phyloP scores from a whole-genome alignment of 345 rosid genomes.

The Leavenworthia alabamica region DNA sequence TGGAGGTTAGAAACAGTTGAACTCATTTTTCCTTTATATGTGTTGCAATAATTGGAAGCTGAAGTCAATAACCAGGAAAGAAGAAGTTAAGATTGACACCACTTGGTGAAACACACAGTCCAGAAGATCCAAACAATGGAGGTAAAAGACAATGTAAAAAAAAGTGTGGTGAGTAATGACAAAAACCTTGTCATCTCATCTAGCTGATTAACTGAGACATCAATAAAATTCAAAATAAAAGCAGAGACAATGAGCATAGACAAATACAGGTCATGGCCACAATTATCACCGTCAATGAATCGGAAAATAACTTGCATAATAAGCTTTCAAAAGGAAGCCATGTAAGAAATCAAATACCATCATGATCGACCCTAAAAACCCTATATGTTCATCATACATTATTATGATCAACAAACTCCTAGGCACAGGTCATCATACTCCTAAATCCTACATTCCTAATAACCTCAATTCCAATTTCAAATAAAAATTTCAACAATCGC shows the following conservation, averaged over 20 bases:
- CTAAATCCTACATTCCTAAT: conserved; percentile 9
- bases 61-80: conserved; percentile 5
- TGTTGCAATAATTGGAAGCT: conserved; percentile 19
- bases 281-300: not conserved
- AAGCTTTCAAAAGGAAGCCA: not conserved
- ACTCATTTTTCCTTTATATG: conserved; percentile 39
- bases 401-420: conserved; percentile 10
- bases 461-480: conserved; percentile 8
- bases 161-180: not conserved
- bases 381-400: conserved; percentile 6
- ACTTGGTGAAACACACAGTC: not conserved
- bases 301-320: not conserved
- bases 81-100: not conserved
- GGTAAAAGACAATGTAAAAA: not conserved
- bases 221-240: not conserved
- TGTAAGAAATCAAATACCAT: not conserved
- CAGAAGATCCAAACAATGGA: not conserved
- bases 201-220: not conserved
- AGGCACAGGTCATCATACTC: conserved; percentile 7
- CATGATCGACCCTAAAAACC: not conserved
- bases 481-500: not conserved
- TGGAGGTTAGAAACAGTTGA: conserved; percentile 15
- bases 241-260: not conserved
- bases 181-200: not conserved
- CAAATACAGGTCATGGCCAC: not conserved